A percentile compares a stretch with the other conserved stretches of the same genome.
These are phyloP conservation scores for Neurospora sp. DNA, from an alignment of 2,329 filamentous ascomycete genomes.

Conservation along the genomic window DNA sequence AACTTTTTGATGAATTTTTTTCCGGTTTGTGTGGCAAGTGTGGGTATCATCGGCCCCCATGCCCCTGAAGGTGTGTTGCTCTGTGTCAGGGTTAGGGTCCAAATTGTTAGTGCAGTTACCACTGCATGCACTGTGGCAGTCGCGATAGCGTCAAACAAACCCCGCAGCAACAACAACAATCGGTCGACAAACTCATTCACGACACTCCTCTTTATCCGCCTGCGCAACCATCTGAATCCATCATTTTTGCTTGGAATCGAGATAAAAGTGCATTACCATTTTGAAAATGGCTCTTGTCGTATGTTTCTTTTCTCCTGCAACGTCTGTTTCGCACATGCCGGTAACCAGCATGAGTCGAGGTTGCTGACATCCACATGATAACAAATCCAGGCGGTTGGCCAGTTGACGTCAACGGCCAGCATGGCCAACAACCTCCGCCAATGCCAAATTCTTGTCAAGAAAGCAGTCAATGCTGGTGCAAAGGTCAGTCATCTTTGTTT, in stretches of 20 bases:
- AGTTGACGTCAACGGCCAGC: conserved; percentile 76
- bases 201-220: neutral
- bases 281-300: neutral
- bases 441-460: conserved; percentile 60
- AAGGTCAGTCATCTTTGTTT: conserved; percentile 42
- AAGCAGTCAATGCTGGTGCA: conserved; percentile 66
- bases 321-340: neutral
- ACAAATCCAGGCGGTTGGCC: conserved; percentile 62
- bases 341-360: no score
- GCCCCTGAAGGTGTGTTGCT: neutral
- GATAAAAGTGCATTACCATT: neutral
- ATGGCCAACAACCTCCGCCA: conserved; percentile 71
- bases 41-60: neutral
- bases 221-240: neutral
- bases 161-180: neutral
- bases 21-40: neutral
- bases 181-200: neutral
- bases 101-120: neutral
- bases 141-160: neutral
- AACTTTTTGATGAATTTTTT: neutral
- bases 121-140: neutral
- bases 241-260: neutral
- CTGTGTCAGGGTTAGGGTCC: neutral
- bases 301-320: neutral
- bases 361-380: neutral